Evolutionary conservation across 2,329 filamentous ascomycete genomes (phyloP), one percentile per base, ranked within the genome.

Genomic region (Aureobasidium sp.): DNA sequence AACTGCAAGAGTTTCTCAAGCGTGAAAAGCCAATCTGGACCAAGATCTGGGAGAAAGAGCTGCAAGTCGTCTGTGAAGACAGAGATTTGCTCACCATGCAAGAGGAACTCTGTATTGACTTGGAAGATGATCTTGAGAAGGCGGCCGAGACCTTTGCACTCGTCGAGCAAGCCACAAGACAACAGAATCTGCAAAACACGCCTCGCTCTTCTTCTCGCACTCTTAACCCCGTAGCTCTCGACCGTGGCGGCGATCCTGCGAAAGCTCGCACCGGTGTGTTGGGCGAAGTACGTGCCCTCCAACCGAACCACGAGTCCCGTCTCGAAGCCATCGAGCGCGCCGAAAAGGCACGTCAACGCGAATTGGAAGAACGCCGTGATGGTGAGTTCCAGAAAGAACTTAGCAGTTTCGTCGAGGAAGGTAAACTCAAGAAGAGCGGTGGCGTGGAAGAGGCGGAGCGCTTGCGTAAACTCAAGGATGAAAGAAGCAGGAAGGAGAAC

Each of bases 1-100:
- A 90, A 77, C 88, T 99, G 83, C 90, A 96, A 72, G 92, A 96
- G 17, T 96, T 89, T 78, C 84, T 99, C 77, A 87, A 87, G 69
- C 84, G 85, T 51, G 94, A 99, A 82, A 96, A 96, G 75, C 94
- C 94, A 0, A 81, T 97, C 63, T 99, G 94, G 93, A 97, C 91
- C 61, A 97, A 97, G 84, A 96, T 97, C 66, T 99, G 94, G 94
- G 93, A 97, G 82, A 92, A 95, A 76, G 92, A 97, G 74, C 80
- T 99, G 49, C 91, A 97, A 74, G 87, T 93, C 58, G 93, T 99
- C 2, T 97, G 94, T 77, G 91, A 96, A 73, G 94, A 97, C 71
- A 87, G 92, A 67, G 93, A 97, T 71, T 87, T 97, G 75, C 84
- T 99, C 68, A 94, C 91, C 55, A 89, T 97, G 81, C 93, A 96